Evolutionary conservation across 202 grass and related monocot species (phyloP).

Genomic region (Setaria italica): DNA sequence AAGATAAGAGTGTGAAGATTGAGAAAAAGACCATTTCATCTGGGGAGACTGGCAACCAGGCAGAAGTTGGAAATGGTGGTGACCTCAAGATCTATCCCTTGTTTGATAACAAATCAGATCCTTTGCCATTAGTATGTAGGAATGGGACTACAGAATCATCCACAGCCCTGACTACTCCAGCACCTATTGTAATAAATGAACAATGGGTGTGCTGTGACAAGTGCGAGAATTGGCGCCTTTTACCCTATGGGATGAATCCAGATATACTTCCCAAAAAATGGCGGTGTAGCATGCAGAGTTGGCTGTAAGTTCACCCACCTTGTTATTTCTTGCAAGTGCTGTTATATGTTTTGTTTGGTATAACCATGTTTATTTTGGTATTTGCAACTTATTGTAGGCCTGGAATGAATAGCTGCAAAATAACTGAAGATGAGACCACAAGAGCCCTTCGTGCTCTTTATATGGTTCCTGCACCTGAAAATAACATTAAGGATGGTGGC

Average conservation of each 20-base stretch:
- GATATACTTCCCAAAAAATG: constrained; percentile 80
- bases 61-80: constrained; percentile 48
- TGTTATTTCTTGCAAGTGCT: constrained; percentile 37
- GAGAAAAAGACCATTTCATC: constrained; percentile 53
- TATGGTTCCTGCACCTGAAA: constrained; percentile 53
- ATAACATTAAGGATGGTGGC: constrained; percentile 39
- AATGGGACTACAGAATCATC: constrained; percentile 38
- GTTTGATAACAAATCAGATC: constrained; percentile 47
- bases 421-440: constrained; percentile 83
- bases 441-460: constrained; percentile 65
- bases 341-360: constrained; percentile 29
- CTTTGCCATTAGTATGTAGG: constrained; percentile 45
- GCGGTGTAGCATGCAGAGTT: constrained; percentile 82
- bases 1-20: constrained; percentile 48
- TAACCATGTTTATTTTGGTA: constrained; percentile 26
- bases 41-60: constrained; percentile 47
- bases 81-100: constrained; percentile 41
- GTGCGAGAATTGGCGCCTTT: constrained; percentile 94
- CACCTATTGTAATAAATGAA: constrained; percentile 77
- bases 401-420: constrained; percentile 76
- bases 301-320: constrained; percentile 84
- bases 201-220: constrained; percentile 94
- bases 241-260: constrained; percentile 87
- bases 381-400: constrained; percentile 62
- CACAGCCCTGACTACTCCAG: constrained; percentile 21